These are phyloP conservation scores for Camellia oleifera DNA, from an alignment of 179 eudicot genomes.

Conservation along the genomic window DNA sequence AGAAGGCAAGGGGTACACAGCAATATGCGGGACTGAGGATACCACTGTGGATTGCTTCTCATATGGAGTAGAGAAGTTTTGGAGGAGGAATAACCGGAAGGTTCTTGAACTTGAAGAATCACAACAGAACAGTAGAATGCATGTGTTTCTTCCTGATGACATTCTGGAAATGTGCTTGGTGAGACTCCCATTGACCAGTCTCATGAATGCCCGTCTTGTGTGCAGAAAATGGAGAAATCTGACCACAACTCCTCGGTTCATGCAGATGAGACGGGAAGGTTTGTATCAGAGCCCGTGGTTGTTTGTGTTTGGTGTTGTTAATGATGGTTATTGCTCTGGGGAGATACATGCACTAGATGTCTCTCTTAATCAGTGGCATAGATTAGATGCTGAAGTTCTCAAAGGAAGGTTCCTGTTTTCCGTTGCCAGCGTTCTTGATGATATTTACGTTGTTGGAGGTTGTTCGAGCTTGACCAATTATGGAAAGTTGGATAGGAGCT, in stretches of 20 bases:
- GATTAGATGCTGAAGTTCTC: conserved; percentile 55
- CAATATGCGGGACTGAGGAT: conserved; percentile 59
- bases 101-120: conserved; percentile 32
- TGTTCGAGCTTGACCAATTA: conserved; percentile 83
- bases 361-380: conserved; percentile 73
- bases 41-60: conserved; percentile 75
- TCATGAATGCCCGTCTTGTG: conserved; percentile 94
- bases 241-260: conserved; percentile 67
- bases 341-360: conserved; percentile 87
- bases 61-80: conserved; percentile 56
- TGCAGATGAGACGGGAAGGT: conserved; percentile 78
- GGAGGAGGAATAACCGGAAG: conserved; percentile 54
- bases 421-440: conserved; percentile 65
- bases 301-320: conserved; percentile 85
- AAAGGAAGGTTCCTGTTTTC: conserved; percentile 88
- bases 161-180: conserved; percentile 90
- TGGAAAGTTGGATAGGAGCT: conserved; percentile 81
- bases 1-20: conserved; percentile 55
- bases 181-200: conserved; percentile 85
- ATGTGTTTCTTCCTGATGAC: conserved; percentile 80
- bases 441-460: conserved; percentile 84
- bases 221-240: conserved; percentile 89
- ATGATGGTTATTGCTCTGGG: conserved; percentile 83
- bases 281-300: conserved; percentile 85
- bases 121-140: conserved; percentile 36